These are phyloP conservation scores for Solanum paucissectum DNA, from an alignment of 257 asterid genomes.

Conservation along the genomic window DNA sequence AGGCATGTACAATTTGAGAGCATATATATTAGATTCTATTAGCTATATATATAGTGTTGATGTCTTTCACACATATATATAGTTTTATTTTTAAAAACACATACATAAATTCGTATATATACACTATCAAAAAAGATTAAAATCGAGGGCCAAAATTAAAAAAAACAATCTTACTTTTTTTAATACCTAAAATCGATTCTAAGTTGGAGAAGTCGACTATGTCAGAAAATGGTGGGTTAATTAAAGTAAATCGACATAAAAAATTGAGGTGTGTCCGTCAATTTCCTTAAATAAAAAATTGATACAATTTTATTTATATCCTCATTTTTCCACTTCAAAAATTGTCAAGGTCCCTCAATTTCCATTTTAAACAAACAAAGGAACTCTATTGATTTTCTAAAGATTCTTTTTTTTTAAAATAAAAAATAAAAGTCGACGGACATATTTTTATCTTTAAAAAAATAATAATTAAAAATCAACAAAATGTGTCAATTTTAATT, in stretches of 20 bases:
- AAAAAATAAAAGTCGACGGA: too few species aligned
- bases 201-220: neutral
- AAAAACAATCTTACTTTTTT: neutral
- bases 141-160: neutral
- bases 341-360: neutral
- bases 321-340: neutral
- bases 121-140: neutral
- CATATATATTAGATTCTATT: neutral
- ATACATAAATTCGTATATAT: neutral
- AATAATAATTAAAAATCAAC: too few species aligned
- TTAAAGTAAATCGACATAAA: neutral
- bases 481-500: neutral
- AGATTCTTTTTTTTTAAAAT: too few species aligned
- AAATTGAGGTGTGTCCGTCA: neutral
- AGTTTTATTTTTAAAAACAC: too few species aligned
- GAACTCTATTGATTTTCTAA: neutral
- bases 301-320: neutral
- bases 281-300: neutral
- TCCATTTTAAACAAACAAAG: neutral
- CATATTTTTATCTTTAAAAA: too few species aligned
- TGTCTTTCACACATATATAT: too few species aligned
- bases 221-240: too few species aligned
- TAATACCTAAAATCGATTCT: neutral
- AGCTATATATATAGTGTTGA: neutral
- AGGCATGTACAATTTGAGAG: neutral